These are phyloP conservation scores for Rhodamnia rubescens DNA, from an alignment of 345 rosid species.

Conservation along the genomic window DNA sequence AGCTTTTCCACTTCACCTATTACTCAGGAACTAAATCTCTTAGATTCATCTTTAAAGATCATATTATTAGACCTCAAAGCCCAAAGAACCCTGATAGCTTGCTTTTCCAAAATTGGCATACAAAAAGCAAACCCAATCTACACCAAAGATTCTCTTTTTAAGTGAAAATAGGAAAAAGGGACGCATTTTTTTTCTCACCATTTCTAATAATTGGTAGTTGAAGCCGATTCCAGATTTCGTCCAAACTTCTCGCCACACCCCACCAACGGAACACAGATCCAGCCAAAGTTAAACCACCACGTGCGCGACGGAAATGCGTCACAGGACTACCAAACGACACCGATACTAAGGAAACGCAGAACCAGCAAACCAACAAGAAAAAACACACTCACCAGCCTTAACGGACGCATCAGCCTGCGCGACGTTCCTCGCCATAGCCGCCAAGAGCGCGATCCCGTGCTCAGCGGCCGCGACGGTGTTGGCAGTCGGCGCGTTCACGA, in stretches of 20 bases:
- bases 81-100: background rate
- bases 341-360: background rate
- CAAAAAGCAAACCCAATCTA: background rate
- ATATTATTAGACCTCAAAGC: background rate
- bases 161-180: background rate
- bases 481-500: slow-evolving; percentile 89
- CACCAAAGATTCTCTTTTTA: background rate
- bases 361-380: background rate
- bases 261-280: background rate
- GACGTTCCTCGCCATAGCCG: slow-evolving; percentile 81
- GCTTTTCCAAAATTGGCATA: background rate
- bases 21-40: background rate
- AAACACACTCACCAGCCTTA: slow-evolving; percentile 61
- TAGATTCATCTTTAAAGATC: background rate
- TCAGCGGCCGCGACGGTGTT: slow-evolving; percentile 92
- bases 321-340: background rate
- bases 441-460: slow-evolving; percentile 84
- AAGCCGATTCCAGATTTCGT: background rate
- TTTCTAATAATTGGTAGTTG: background rate
- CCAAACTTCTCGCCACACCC: background rate
- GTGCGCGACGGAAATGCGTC: background rate
- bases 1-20: background rate
- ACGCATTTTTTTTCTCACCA: background rate
- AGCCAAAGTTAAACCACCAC: background rate
- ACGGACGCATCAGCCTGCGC: slow-evolving; percentile 85